Conservation (phyloP, 106 monocot genomes). For the Triglochin maritima region DNA sequence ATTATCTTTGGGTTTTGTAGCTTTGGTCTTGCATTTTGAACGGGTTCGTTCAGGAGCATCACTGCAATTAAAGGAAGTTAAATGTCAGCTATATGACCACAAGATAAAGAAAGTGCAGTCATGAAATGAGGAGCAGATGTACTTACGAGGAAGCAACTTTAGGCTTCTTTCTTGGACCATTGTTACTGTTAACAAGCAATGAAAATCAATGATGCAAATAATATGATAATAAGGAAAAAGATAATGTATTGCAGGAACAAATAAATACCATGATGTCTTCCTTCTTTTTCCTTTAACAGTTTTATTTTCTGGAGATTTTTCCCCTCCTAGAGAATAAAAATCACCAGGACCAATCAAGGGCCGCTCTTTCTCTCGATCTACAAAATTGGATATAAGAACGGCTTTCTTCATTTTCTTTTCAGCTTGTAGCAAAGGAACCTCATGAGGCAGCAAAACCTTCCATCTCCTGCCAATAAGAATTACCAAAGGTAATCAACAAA, state of each 20-base stretch:
- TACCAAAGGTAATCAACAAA: neutral
- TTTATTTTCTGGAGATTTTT: slow-evolving; percentile 4
- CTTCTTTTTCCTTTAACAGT: slow-evolving; percentile 5
- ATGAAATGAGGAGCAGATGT: neutral
- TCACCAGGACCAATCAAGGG: slow-evolving; percentile 77
- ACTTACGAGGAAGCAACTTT: slow-evolving; percentile 1
- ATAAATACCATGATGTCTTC: slow-evolving; percentile 22
- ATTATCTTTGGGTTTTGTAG: slow-evolving; percentile 1
- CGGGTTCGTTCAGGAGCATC: neutral
- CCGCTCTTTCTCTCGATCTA: slow-evolving; percentile 66
- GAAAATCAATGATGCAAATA: neutral
- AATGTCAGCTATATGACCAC: neutral
- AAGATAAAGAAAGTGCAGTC: neutral
- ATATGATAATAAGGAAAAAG: neutral
- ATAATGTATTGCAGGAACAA: neutral
- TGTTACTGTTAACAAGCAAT: neutral
- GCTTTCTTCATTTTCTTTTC: slow-evolving; percentile 52
- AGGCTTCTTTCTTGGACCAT: neutral
- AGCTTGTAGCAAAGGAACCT: slow-evolving; percentile 40
- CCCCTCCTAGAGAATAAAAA: slow-evolving; percentile 27
- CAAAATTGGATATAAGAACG: slow-evolving; percentile 86
- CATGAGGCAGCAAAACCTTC: slow-evolving; percentile 65
- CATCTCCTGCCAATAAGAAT: slow-evolving; percentile 53
- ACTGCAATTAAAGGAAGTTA: slow-evolving; percentile 1
- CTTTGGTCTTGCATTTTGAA: neutral